phyloP scores from a whole-genome alignment of 257 asterid species.

The Lavandula angustifolia region DNA sequence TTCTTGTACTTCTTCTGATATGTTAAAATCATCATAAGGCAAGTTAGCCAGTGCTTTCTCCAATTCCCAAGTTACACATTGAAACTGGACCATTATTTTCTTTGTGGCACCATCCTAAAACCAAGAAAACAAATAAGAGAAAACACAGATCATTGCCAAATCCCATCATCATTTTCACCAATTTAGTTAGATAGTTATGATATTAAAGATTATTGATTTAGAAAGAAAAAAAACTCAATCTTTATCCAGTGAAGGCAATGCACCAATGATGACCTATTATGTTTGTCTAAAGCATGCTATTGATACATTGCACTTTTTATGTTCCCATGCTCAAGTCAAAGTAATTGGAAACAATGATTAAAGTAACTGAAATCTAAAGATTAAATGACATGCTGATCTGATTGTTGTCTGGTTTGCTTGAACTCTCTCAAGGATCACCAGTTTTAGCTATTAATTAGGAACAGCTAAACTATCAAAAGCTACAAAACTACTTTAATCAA shows the following conservation, averaged over 20 bases:
- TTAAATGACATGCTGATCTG: background rate
- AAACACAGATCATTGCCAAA: background rate
- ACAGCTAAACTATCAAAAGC: background rate
- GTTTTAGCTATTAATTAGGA: background rate
- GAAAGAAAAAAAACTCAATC: background rate
- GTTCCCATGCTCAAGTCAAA: background rate
- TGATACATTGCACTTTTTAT: background rate
- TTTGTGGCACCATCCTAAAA: slow-evolving; percentile 58
- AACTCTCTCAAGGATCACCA: background rate
- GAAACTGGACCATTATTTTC: slow-evolving; percentile 69
- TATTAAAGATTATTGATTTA: background rate
- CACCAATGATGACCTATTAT: too few relatives aligned
- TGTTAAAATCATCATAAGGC: slow-evolving; percentile 62
- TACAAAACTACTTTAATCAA: slow-evolving; percentile 8
- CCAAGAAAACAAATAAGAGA: slow-evolving; percentile 11
- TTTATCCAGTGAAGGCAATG: too few relatives aligned
- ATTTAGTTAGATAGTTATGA: background rate
- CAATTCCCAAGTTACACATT: slow-evolving; percentile 75
- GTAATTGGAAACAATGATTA: background rate
- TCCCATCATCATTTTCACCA: background rate
- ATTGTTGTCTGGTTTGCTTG: background rate
- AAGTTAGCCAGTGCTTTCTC: slow-evolving; percentile 66
- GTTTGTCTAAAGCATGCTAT: background rate
- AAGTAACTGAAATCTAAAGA: background rate
- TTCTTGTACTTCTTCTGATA: slow-evolving; percentile 92